Percentiles rank a stretch among this genome's conserved stretches.
Evolutionary conservation across 1,139 yeast genomes (phyloP).

Genomic region (Diutina rugosa): DNA sequence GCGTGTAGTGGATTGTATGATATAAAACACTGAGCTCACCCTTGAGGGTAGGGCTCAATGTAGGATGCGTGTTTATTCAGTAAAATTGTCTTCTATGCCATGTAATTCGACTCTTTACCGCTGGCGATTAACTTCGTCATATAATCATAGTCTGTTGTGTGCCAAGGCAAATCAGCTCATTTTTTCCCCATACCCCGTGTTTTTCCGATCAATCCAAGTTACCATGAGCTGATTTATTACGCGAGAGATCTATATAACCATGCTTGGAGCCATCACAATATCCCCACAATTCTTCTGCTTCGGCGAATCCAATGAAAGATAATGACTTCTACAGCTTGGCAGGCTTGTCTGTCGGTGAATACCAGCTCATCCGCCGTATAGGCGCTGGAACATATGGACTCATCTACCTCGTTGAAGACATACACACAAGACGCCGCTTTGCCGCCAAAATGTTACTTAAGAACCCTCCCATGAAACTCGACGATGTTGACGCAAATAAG

Average conservation of each 20-base stretch:
- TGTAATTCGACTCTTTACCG: background rate
- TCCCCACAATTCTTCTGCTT: background rate
- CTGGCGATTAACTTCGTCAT: background rate
- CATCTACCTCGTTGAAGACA: constrained; percentile 59
- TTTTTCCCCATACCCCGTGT: background rate
- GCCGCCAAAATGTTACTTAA: constrained; percentile 71
- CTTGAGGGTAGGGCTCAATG: too few species aligned
- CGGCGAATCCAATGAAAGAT: background rate
- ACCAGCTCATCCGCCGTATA: constrained; percentile 39
- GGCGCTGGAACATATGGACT: constrained; percentile 89
- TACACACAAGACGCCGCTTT: constrained; percentile 31
- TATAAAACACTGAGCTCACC: too few species aligned
- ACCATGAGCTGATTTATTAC: background rate
- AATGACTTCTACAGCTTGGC: background rate
- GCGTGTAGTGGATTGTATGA: too few species aligned
- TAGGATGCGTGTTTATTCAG: too few species aligned
- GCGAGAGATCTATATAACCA: background rate
- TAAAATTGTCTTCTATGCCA: too few species aligned
- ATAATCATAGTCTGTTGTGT: background rate
- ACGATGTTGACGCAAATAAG: constrained; percentile 18
- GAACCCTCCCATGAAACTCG: constrained; percentile 13
- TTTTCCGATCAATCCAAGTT: background rate
- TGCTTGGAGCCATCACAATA: background rate
- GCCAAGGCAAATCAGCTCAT: background rate
- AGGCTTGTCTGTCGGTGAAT: constrained; percentile 9